phyloP scores from a whole-genome alignment of 208 protist genomes.

The Crithidia brevicula region DNA sequence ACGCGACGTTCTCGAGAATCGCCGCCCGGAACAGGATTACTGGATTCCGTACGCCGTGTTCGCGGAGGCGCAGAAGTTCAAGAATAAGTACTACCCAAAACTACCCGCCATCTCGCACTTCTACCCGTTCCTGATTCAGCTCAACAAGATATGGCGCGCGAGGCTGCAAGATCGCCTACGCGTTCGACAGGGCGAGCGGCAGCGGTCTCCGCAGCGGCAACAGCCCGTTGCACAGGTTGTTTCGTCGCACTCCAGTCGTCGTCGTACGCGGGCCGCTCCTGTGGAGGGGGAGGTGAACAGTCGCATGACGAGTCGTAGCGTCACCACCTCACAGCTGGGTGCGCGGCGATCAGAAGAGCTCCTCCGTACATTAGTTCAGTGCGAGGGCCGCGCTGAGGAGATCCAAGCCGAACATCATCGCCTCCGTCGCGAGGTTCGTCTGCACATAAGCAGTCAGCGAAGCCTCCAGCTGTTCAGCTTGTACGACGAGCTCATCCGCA shows the following conservation, averaged over 20 bases:
- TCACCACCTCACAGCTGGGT: not conserved
- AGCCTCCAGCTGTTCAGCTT: slow-evolving; percentile 66
- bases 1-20: slow-evolving; percentile 75
- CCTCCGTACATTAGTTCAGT: slow-evolving; percentile 9
- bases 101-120: slow-evolving; percentile 76
- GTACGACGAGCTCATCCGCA: slow-evolving; percentile 64
- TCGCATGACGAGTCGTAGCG: slow-evolving; percentile 2
- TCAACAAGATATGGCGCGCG: slow-evolving; percentile 83
- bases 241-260: not conserved
- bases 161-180: slow-evolving; percentile 61
- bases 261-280: not conserved
- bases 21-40: slow-evolving; percentile 78
- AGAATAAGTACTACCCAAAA: slow-evolving; percentile 76
- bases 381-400: slow-evolving; percentile 25
- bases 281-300: not conserved
- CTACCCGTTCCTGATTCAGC: slow-evolving; percentile 78
- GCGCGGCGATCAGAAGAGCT: slow-evolving; percentile 10
- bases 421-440: slow-evolving; percentile 73
- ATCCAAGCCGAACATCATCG: slow-evolving; percentile 50
- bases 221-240: not conserved
- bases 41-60: slow-evolving; percentile 87
- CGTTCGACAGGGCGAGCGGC: slow-evolving; percentile 36
- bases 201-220: slow-evolving; percentile 16
- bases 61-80: slow-evolving; percentile 82
- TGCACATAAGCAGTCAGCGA: slow-evolving; percentile 71